A percentile compares a stretch with the other conserved stretches of the same genome.
Evolutionary conservation across 805 yeast species (phyloP).

Genomic region (Barnettozyma sucrosica): DNA sequence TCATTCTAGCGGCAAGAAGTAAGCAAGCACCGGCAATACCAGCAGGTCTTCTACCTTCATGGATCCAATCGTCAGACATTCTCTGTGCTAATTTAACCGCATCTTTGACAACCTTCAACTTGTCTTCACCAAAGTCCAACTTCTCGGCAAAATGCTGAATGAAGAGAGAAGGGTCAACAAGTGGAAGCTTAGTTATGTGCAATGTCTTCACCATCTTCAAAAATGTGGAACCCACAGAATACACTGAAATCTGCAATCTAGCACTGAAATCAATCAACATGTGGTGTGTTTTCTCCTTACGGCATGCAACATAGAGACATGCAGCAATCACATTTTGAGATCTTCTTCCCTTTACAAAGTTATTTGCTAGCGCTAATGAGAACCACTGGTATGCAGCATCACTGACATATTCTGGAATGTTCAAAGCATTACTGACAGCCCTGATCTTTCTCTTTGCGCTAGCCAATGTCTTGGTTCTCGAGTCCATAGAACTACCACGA

Average conservation of each 20-base stretch:
- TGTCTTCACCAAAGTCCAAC: conserved; percentile 71
- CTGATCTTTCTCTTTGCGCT: conserved; percentile 77
- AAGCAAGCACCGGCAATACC: conserved; percentile 98
- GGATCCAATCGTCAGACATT: conserved; percentile 94
- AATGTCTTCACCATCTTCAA: conserved; percentile 85
- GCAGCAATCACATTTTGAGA: conserved; percentile 95
- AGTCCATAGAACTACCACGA: conserved; percentile 68
- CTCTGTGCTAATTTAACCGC: conserved; percentile 82
- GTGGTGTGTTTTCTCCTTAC: conserved; percentile 85
- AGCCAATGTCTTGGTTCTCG: conserved; percentile 81
- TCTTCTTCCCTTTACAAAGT: conserved; percentile 94
- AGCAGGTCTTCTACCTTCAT: conserved; percentile 95
- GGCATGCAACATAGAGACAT: conserved; percentile 90
- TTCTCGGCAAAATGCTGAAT: conserved; percentile 91
- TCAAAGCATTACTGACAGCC: conserved; percentile 72
- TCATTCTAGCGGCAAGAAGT: conserved; percentile 92
- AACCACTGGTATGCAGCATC: conserved; percentile 90
- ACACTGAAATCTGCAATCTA: conserved; percentile 83
- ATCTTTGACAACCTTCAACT: conserved; percentile 73
- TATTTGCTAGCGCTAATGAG: conserved; percentile 74
- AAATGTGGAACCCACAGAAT: conserved; percentile 93
- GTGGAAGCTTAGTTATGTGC: conserved; percentile 70
- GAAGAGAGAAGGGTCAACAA: conserved; percentile 91
- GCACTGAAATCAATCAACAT: conserved; percentile 95
- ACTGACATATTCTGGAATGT: conserved; percentile 76